Evolutionary conservation across 1,284 basidiomycete genomes (phyloP), one percentile per base, ranked within the genome.

Genomic region (Puccinia triticina): DNA sequence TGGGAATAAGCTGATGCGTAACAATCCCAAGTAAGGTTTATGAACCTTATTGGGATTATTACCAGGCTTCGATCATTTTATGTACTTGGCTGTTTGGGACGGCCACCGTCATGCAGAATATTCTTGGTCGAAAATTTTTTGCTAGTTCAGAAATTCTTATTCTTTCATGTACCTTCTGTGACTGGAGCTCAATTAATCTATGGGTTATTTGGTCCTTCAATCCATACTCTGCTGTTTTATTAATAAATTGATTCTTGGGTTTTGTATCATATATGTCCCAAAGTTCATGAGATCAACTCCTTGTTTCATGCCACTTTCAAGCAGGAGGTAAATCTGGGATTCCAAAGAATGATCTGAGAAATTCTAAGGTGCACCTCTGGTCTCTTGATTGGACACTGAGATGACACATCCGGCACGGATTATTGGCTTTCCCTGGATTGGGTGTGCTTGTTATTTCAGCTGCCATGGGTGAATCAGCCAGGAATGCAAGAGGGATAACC

Each of bases 331-430:
- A 7, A 0, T 29, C 11, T 2, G 69, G 69, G 14, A 48, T 23
- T 2, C 69, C 69, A 72, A 72, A 72, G n/a, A 72, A 72, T 2
- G 46, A 8, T 72, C 46, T 16, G 12, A 72, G 2, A 46, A 48
- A 72, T 26, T 32, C 29, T 12, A 72, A 18, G 10, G 43, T 5
- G 43, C 48, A 32, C 18, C n/a, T 3, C 1, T 29, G 2, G 21
- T 53, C 69, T 50, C 2, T 26, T 2, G 40, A 7, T 8, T n/a
- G 3, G 7, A 14, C 21, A 18, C n/a, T 4, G 5, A 72, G 29
- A 50, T 72, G 69, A 46, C 43, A 72, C 1, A 72, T 26, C 1
- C 46, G 46, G n/a, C 69, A 72, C 32, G 69, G 69, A n/a, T 50
- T 50, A 37, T 71, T 71, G 4, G 69, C n/a, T 11, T 11, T 21